phyloP scores from a whole-genome alignment of 495 filamentous ascomycete species.

The Choiromyces venosus region DNA sequence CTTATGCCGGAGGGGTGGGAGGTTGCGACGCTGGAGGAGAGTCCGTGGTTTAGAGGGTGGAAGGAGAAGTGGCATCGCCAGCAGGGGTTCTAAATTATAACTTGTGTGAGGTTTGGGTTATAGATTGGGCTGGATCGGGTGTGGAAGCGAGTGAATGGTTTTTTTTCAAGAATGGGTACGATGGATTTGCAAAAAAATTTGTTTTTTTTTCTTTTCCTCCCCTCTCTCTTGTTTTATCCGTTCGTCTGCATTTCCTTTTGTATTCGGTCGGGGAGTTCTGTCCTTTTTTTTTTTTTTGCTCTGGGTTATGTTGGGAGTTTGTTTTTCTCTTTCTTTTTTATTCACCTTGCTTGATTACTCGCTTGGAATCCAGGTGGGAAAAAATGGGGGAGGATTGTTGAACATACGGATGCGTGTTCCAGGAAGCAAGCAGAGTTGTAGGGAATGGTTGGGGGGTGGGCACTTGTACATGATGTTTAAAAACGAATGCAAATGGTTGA shows the following conservation, averaged over 20 bases:
- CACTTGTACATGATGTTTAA: neutral
- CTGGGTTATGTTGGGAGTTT: neutral
- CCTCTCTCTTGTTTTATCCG: neutral
- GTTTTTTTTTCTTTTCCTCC: no score
- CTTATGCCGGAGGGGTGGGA: slow-evolving; percentile 62
- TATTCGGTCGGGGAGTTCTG: neutral
- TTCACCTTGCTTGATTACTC: neutral
- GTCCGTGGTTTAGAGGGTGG: slow-evolving; percentile 79
- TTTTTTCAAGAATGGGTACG: neutral
- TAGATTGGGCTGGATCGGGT: neutral
- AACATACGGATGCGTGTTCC: neutral
- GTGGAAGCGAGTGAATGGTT: no score
- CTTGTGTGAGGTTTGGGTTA: neutral
- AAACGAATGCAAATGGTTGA: neutral
- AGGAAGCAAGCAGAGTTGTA: no score
- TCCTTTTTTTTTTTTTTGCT: neutral
- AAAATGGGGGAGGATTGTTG: neutral
- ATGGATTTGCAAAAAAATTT: neutral
- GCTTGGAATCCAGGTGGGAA: neutral
- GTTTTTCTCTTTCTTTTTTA: neutral
- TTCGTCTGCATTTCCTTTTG: neutral
- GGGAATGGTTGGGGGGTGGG: neutral
- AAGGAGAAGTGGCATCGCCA: slow-evolving; percentile 72
- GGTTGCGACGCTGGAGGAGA: slow-evolving; percentile 69
- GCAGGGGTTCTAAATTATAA: slow-evolving; percentile 55